phyloP scores from a whole-genome alignment of 2,329 filamentous ascomycete species.

The Fusarium haematococcum region DNA sequence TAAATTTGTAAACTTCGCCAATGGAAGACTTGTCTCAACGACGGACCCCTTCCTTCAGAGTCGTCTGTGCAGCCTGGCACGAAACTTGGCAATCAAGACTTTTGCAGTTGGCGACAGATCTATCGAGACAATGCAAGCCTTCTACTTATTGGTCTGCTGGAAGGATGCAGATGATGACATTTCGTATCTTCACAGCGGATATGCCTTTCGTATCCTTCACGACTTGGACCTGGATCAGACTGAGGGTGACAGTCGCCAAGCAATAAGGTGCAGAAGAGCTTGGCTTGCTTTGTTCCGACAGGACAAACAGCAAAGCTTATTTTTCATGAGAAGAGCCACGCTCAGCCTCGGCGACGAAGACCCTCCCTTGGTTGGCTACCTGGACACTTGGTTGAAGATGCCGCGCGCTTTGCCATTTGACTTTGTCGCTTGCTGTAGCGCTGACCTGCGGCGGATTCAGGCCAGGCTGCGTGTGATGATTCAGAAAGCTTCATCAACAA shows the following conservation, averaged over 20 bases:
- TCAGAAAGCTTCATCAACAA: constrained; percentile 5
- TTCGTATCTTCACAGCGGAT: constrained; percentile 32
- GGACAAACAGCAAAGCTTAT: constrained; percentile 29
- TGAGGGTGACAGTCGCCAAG: constrained; percentile 5
- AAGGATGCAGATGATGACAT: constrained; percentile 35
- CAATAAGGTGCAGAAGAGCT: constrained; percentile 6
- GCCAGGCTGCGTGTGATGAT: constrained; percentile 6
- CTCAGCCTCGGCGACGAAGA: constrained; percentile 6
- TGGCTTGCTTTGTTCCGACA: constrained; percentile 29
- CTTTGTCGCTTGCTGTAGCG: constrained; percentile 20
- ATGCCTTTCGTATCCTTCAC: constrained; percentile 27
- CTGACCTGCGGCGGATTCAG: constrained; percentile 14
- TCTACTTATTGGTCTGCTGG: constrained; percentile 31
- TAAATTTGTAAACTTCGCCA: constrained; percentile 8
- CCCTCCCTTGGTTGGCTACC: constrained; percentile 1
- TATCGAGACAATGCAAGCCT: constrained; percentile 30
- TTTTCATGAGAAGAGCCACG: constrained; percentile 27
- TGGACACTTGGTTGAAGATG: constrained; percentile 20
- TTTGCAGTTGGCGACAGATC: constrained; percentile 28
- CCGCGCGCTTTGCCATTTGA: constrained; percentile 10
- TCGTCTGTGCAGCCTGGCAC: constrained; percentile 24
- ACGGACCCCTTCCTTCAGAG: constrained; percentile 23
- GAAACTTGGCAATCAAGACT: constrained; percentile 18
- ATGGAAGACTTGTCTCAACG: background rate
- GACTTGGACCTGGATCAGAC: constrained; percentile 25